Base-by-base conservation (phyloP, 306 rosid genomes). In the Vigna mungo region DNA sequence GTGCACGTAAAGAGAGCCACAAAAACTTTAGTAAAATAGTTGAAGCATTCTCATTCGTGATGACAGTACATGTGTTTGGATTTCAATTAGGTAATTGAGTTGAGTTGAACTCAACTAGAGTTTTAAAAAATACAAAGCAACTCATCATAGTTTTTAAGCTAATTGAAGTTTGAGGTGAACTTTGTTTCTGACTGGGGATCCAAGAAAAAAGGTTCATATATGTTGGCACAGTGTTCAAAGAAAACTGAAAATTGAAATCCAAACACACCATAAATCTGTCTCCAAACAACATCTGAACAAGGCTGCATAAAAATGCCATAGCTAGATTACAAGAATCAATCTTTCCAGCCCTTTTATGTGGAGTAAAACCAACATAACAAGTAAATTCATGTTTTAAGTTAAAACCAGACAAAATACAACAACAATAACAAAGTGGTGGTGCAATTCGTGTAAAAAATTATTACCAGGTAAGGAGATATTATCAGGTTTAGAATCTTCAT, bases 401-500 rank as follows among this genome's bases (percentile, higher is more conserved):
- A 43, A 23, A 62, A 68, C 16, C 4, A 63, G 43, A 46, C 12
- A 39, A 37, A 74, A 15, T 21, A 60, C 67, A 81, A 39, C 41
- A 76, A 74, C 73, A 61, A 7, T 60, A 83, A 70, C 71, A 63
- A 72, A 77, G 51, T 37, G 25, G 51, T 37, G 17, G 67, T 47
- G 56, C 51, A 69, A 74, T 61, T 63, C 71, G 59, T 62, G 64
- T 30, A 25, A 83, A 21, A 70, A 6, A 36, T 5, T 14, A 81
- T 76, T 86, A 94, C 96, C 94, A 48, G 85, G 51, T 80, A 71
- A 72, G 78, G 86, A 64, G 63, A 53, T 66, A 32, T 64, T 62
- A 75, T 84, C 89, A 83, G 72, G 89, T 76, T 88, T 85, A 69
- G 82, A 32, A 73, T 80, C 78, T 7, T 60, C 83, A 55, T 87